These are phyloP conservation scores for Metschnikowia similis DNA, from an alignment of 805 yeast species.

Conservation along the genomic window DNA sequence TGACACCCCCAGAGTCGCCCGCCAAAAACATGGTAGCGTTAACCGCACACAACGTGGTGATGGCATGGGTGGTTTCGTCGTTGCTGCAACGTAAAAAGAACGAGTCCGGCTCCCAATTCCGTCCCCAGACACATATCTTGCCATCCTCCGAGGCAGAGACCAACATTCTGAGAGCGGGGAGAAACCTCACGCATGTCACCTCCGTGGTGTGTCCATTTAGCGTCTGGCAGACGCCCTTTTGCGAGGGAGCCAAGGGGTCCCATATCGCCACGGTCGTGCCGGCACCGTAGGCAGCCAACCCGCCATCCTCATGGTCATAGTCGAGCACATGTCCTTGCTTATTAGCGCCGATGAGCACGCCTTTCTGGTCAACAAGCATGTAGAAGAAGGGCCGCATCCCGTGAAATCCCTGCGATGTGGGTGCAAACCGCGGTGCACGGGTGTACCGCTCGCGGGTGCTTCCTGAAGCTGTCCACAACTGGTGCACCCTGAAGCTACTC, in stretches of 20 bases:
- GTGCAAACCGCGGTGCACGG: constrained; percentile 17
- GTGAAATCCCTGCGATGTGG: constrained; percentile 9
- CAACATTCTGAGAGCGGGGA: constrained; percentile 42
- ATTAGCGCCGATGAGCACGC: constrained; percentile 70
- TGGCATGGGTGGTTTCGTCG: constrained; percentile 31
- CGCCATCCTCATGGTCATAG: constrained; percentile 26
- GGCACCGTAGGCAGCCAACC: constrained; percentile 67
- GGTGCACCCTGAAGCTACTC: not conserved
- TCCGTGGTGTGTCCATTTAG: constrained; percentile 58
- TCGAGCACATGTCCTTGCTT: constrained; percentile 60
- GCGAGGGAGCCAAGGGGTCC: constrained; percentile 46
- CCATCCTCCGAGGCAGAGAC: constrained; percentile 70
- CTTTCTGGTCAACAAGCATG: constrained; percentile 35
- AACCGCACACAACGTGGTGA: constrained; percentile 49
- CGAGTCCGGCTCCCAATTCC: constrained; percentile 16
- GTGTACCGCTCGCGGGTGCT: not conserved
- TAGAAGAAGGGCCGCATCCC: not conserved
- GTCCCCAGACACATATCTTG: constrained; percentile 55
- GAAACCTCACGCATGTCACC: constrained; percentile 60
- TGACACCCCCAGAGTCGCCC: constrained; percentile 61
- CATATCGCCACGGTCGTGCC: constrained; percentile 62
- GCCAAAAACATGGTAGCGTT: constrained; percentile 42
- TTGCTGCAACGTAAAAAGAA: constrained; percentile 16
- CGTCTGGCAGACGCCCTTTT: constrained; percentile 49
- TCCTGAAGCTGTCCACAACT: not conserved